Base-by-base conservation (phyloP, 345 rosid species). In the Euclidium syriacum region DNA sequence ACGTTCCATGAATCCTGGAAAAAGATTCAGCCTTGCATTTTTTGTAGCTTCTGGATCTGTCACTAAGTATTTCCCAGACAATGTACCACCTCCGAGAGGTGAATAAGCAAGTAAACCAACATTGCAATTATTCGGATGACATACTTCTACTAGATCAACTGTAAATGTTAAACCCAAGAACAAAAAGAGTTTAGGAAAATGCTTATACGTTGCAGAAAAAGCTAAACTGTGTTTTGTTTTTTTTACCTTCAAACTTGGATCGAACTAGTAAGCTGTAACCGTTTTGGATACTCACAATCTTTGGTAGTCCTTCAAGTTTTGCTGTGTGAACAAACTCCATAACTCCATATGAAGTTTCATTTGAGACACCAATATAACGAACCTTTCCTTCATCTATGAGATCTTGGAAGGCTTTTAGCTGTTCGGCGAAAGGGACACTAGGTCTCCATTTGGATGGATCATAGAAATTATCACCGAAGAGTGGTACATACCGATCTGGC, bases 401-500 rank as follows among this genome's bases (percentile, higher is more conserved):
- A 71, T 88, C 87, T 67, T 88, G 75, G 10, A 91, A 79, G 52
- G 96, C 87, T 66, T 80, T 68, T 46, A 91, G 86, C 80, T 91
- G 98, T 63, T 91, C 89, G 12, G 61, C 78, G 58, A 91, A 79
- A 38, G 98, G 90, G 56, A 78, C 78, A 64, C 98, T 80, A 16
- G 76, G 25, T 75, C 98, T 85, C 98, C 96, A 88, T 79, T 86
- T 88, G 42, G 81, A 75, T 44, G 73, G 60, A 63, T 91, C 85
- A 59, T 81, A 91, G 5, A 7, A 65, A 55, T 12, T 78, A 33
- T 80, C 95, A 53, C 98, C 98, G 61, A 88, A 91, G 58, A 91
- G 58, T 25, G 95, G 75, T n/a, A 82, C 98, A 77, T 91, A 88
- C 43, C 96, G 90, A 73, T 91, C 98, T 58, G 98, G 98, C 98